Evolutionary conservation across 768 basidiomycete genomes (phyloP), one percentile per base, ranked within the genome.

Genomic region (Boletellus ananas): DNA sequence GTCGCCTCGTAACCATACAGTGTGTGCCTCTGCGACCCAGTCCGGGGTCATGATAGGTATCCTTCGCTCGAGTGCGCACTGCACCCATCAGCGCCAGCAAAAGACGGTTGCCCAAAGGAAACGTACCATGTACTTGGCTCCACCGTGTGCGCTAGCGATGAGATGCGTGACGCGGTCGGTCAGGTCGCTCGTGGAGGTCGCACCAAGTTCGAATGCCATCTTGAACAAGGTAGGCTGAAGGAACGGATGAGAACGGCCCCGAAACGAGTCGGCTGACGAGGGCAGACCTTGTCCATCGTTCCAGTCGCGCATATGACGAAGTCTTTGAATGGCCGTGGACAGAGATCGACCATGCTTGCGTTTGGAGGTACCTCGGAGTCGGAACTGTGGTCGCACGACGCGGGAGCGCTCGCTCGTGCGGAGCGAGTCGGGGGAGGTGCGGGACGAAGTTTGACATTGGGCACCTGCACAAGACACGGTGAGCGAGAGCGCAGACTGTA

Each of bases 151-250:
- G n/a, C 69, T 71, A 0, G 93, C 90, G 36, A 97, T 75, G 18
- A 97, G 77, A 72, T 95, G 93, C 0, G 92, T 94, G n/a, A 90
- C 86, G 40, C 75, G 74, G 62, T 91, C 86, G 0, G 92, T 97
- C 54, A 95, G 84, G 43, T 89, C 85, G 29, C 70, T 78, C 14
- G 80, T 76, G 38, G 79, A 75, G 4, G 69, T 70, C 23, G 90
- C 94, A 11, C 94, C 94, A 13, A 96, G 83, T 57, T 93, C 86
- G 20, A 79, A 70, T 0, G 89, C 90, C 60, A 88, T 80, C 52
- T 82, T 83, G 62, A 89, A 89, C 31, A 94, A 55, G 2, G 77
- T 76, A 0, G 81, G 76, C 91, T 94, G 31, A 16, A 43, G 6
- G 14, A 9, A 29, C 1, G 52, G 4, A 35, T 57, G 33, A 51